Evolutionary conservation across 768 basidiomycete genomes (phyloP), one percentile per base, ranked within the genome.

Genomic region (Gloeostereum incarnatum): DNA sequence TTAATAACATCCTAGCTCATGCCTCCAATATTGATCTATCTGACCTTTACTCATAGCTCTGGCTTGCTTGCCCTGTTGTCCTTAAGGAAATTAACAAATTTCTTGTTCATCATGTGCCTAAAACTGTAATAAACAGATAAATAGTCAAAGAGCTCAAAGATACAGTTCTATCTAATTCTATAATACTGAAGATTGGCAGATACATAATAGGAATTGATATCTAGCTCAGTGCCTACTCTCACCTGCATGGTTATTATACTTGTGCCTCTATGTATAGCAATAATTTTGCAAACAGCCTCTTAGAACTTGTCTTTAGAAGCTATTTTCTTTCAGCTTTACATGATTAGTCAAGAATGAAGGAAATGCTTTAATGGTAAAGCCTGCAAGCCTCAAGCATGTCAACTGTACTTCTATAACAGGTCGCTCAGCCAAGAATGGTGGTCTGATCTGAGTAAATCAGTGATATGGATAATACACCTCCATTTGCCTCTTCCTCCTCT

Each of bases 1-100:
- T 75, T 76, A 31, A 85, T 59, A 9, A 83, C 73, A 45, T 73
- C 69, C 78, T 78, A 82, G 44, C 73, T 64, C 25, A 69, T 52
- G 0, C 80, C 78, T 6, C 70, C 70, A 39, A 81, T 63, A 46
- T 80, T 78, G 40, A 81, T 78, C 78, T 78, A 82, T 31, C 80
- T 56, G 3, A 75, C 71, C 36, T 60, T 69, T 47, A 53, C 67
- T 70, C 59, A 69, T 1, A 58, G 47, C 45, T 61, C 57, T 41
- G 52, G 53, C 33, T 48, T 45, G 30, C 51, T 47, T 3, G 60
- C 59, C 6, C 40, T 36, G 13, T 39, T 36, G 38, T 66, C 57
- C 3, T 54, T 45, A 47, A 79, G 53, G 45, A 72, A 53, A 10
- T 60, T 47, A 10, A 77, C 54, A 39, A 80, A 68, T 39, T 69